These are phyloP conservation scores for Euphrasia confusa DNA, from an alignment of 257 asterid genomes.

Conservation along the genomic window DNA sequence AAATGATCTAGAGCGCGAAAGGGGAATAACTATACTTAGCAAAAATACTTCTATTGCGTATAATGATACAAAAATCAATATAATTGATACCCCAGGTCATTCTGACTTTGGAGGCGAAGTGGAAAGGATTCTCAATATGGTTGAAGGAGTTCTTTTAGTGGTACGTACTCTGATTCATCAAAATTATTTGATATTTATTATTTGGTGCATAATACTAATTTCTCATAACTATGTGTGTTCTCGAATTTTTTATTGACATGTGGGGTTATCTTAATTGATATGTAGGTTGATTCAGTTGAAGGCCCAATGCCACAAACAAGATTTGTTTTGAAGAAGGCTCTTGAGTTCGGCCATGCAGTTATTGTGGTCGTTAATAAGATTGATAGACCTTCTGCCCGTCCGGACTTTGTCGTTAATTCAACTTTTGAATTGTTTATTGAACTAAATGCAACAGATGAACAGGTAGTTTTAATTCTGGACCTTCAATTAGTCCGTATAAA, in stretches of 20 bases:
- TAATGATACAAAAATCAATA: slow-evolving; percentile 83
- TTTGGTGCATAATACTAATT: neutral
- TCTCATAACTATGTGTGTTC: neutral
- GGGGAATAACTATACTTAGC: slow-evolving; percentile 98
- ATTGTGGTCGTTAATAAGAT: slow-evolving; percentile 95
- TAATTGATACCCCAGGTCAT: slow-evolving; percentile 97
- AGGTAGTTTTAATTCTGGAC: slow-evolving; percentile 42
- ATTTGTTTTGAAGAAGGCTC: slow-evolving; percentile 98
- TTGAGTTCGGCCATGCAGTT: slow-evolving; percentile 96
- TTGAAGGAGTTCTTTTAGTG: slow-evolving; percentile 98
- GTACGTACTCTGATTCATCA: slow-evolving; percentile 38
- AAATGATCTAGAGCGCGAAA: slow-evolving; percentile 95
- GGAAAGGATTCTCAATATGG: slow-evolving; percentile 98
- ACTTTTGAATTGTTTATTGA: slow-evolving; percentile 95
- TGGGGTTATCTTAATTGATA: slow-evolving; percentile 10
- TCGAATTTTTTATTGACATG: neutral
- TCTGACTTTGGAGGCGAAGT: slow-evolving; percentile 99
- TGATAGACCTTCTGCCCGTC: slow-evolving; percentile 96
- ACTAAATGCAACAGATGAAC: slow-evolving; percentile 92
- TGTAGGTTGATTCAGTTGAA: slow-evolving; percentile 97
- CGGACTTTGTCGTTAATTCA: slow-evolving; percentile 85
- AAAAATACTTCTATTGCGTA: slow-evolving; percentile 90
- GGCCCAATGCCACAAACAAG: slow-evolving; percentile 99
- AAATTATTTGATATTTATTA: neutral
- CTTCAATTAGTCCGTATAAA: slow-evolving; percentile 5